These are phyloP conservation scores for Penicillium goetzii DNA, from an alignment of 495 filamentous ascomycete species.

Conservation along the genomic window DNA sequence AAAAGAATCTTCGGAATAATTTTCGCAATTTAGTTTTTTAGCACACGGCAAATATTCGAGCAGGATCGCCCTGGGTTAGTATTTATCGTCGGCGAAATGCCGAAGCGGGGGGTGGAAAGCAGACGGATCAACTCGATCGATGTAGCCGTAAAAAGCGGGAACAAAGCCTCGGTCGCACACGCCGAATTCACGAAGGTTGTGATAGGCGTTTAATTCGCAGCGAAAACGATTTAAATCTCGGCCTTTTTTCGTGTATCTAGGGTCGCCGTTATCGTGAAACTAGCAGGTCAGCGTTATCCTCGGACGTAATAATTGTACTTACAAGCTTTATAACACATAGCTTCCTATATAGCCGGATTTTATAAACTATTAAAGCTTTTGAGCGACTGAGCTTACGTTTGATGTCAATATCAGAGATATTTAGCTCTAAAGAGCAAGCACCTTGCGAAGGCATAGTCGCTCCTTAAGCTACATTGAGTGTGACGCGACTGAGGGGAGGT, in stretches of 20 bases:
- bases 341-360: slow-evolving; percentile 10
- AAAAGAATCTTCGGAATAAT: slow-evolving; percentile 31
- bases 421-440: slow-evolving; percentile 5
- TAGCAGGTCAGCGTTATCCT: slow-evolving; percentile 8
- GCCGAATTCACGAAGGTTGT: slow-evolving; percentile 25
- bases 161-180: slow-evolving; percentile 27
- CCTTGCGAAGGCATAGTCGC: neutral
- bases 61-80: slow-evolving; percentile 23
- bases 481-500: too few relatives aligned
- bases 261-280: slow-evolving; percentile 18
- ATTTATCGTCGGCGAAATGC: slow-evolving; percentile 22
- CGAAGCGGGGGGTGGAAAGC: slow-evolving; percentile 23
- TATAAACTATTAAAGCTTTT: slow-evolving; percentile 9
- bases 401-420: slow-evolving; percentile 10
- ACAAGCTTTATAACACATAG: slow-evolving; percentile 12
- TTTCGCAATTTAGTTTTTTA: slow-evolving; percentile 30
- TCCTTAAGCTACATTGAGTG: neutral
- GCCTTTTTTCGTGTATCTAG: slow-evolving; percentile 25
- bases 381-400: slow-evolving; percentile 12
- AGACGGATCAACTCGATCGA: slow-evolving; percentile 30
- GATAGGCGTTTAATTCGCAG: slow-evolving; percentile 30
- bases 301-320: neutral
- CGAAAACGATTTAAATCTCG: slow-evolving; percentile 32
- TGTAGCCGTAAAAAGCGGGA: slow-evolving; percentile 27
- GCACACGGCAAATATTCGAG: slow-evolving; percentile 27